Base-by-base conservation (phyloP, 2,329 filamentous ascomycete genomes). In the Raffaelea albimanens region DNA sequence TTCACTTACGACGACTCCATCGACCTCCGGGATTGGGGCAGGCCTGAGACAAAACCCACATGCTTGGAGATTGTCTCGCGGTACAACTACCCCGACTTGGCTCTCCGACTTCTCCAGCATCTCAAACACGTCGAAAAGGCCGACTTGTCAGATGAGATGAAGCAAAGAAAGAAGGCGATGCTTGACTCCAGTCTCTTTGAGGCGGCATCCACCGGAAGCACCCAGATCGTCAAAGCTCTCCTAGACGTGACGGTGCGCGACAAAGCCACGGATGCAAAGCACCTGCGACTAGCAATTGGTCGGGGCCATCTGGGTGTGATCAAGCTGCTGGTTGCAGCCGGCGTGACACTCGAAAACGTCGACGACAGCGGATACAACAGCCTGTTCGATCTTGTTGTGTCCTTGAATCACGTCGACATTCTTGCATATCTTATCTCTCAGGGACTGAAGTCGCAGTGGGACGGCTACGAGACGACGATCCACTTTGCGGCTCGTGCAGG, bases 381-480 rank as follows among this genome's bases (percentile, higher is more conserved):
- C 16, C 31, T 36, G 2, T 25, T 49, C 5, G 47, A 49, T 21
- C 21, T 45, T 20, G 43, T 43, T 14, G 46, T 49, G 10, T 41
- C 42, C 4, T 39, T 33, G 3, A 13, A 43, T 5, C 3, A 46
- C 21, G 21, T 33, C 13, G 47, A 49, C 38, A 22, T 46, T 8
- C 33, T 46, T 4, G 36, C 29, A 2, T 49, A 46, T 21, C 20
- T 49, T 9, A 36, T 49, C 9, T 31, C 16, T 19, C 11, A 43
- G 3, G 47, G 47, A 20, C 18, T 49, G 16, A 23, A 21, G 16
- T 23, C 47, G 1, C 19, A 43, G 23, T 49, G 43, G 43, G 47
- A 49, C n/a, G 47, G 34, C 16, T 31, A 18, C 21, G 47, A 49
- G 40, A 49, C 43, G 18, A 46, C 47, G 21, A 49, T 49, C 31